phyloP scores from a whole-genome alignment of 169 alveolate genomes.

The Cyclospora cayetanensis region DNA sequence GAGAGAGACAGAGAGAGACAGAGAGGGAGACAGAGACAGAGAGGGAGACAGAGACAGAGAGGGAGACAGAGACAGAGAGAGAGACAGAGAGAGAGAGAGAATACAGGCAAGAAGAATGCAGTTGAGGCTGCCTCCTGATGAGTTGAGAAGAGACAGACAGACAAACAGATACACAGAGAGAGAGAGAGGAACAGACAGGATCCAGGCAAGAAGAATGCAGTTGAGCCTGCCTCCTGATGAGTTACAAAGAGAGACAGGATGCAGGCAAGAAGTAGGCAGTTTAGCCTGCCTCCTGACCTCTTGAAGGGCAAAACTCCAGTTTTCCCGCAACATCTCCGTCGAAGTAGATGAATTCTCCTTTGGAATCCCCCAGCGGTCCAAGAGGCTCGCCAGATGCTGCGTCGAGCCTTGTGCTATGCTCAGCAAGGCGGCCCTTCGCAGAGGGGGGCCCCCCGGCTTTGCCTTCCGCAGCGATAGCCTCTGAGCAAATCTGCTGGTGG shows the following conservation, averaged over 20 bases:
- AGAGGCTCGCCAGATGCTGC: not conserved
- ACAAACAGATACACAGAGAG: not conserved
- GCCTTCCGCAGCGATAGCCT: not conserved
- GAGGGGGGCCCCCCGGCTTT: not conserved
- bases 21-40: not conserved
- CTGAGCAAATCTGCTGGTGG: constrained; percentile 52
- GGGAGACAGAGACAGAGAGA: not conserved
- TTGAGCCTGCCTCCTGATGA: no score
- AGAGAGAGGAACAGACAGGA: not conserved
- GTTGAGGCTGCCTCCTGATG: no score
- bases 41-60: not conserved
- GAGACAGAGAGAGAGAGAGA: not conserved
- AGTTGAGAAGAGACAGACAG: not conserved
- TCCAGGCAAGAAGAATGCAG: not conserved
- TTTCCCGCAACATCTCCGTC: not conserved
- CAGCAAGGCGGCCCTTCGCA: not conserved
- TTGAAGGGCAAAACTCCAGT: constrained; percentile 40
- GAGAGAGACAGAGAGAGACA: not conserved
- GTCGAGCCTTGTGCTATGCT: not conserved
- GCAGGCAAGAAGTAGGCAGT: no score
- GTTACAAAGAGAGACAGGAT: not conserved
- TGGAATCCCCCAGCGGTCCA: not conserved
- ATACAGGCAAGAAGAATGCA: not conserved
- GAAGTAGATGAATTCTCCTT: constrained; percentile 41
- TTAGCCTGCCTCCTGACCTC: not conserved